Conservation (phyloP, 257 asterid genomes). For the Solanum chilense region DNA sequence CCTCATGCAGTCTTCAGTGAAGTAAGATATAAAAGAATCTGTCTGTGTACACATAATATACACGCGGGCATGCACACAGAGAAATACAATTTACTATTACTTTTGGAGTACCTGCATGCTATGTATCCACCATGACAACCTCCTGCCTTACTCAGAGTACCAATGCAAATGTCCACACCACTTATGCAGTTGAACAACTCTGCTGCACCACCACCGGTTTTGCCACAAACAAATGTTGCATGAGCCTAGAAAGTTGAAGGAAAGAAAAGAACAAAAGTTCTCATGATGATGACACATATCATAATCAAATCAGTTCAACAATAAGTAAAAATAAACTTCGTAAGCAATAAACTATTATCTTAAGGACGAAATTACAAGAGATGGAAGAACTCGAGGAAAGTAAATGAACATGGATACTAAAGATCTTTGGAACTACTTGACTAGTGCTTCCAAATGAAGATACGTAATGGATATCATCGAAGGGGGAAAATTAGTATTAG, state of each 20-base stretch:
- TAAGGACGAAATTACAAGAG: neutral
- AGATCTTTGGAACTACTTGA: neutral
- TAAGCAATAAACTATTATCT: neutral
- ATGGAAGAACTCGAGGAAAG: neutral
- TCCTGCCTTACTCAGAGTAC: constrained; percentile 95
- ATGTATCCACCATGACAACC: constrained; percentile 99
- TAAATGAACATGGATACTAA: neutral
- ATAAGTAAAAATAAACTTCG: neutral
- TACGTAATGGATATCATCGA: neutral
- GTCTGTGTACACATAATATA: neutral
- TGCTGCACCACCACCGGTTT: constrained; percentile 90
- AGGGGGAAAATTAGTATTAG: neutral
- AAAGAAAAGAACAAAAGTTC: neutral
- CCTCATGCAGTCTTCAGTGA: neutral
- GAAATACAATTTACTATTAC: neutral
- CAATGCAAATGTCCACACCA: constrained; percentile 80
- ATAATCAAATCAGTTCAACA: neutral
- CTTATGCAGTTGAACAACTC: constrained; percentile 71
- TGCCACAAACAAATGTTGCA: constrained; percentile 90
- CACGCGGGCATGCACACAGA: neutral
- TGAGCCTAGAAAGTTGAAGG: constrained; percentile 52
- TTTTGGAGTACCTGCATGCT: constrained; percentile 68
- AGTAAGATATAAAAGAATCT: neutral
- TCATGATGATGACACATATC: neutral
- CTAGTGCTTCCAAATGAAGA: neutral